Conservation (phyloP, 495 filamentous ascomycete genomes). For the Hyphodiscus hymeniophilus region DNA sequence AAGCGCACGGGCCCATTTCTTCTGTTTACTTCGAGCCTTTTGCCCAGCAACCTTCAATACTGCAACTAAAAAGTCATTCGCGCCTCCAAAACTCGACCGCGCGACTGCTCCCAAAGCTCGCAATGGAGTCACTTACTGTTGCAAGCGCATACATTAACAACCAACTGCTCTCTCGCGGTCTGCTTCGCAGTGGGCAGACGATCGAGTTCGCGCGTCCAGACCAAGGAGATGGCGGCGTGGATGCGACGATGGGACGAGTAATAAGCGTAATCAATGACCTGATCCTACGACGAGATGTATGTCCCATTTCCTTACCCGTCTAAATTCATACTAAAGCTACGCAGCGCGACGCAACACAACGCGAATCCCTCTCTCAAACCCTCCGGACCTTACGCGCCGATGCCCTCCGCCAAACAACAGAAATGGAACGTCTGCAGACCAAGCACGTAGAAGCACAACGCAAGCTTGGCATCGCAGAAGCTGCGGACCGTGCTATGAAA, state of each 20-base stretch:
- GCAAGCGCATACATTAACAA: slow-evolving; percentile 96
- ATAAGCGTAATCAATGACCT: slow-evolving; percentile 93
- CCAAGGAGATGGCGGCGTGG: slow-evolving; percentile 52
- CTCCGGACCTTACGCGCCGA: slow-evolving; percentile 65
- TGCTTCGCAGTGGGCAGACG: slow-evolving; percentile 71
- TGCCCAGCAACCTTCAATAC: too few relatives aligned
- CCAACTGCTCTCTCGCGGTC: slow-evolving; percentile 78
- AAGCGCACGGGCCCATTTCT: too few relatives aligned
- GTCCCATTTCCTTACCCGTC: slow-evolving; percentile 24
- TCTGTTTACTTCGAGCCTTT: too few relatives aligned
- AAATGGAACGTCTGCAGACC: slow-evolving; percentile 51
- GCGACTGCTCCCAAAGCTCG: slow-evolving; percentile 1
- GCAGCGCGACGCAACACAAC: slow-evolving; percentile 81
- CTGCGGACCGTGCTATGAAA: slow-evolving; percentile 61
- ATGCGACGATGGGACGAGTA: slow-evolving; percentile 70
- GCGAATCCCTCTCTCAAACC: slow-evolving; percentile 70
- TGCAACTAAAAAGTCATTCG: too few relatives aligned
- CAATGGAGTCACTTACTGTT: slow-evolving; percentile 75
- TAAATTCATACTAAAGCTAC: neutral
- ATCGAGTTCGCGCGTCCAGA: slow-evolving; percentile 82
- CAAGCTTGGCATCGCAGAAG: slow-evolving; percentile 63
- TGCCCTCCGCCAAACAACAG: slow-evolving; percentile 59
- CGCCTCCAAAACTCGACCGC: neutral
- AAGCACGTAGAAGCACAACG: slow-evolving; percentile 65
- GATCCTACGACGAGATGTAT: slow-evolving; percentile 71